A percentile compares a stretch with the other conserved stretches of the same genome.
Evolutionary conservation across 1,284 basidiomycete species (phyloP).

Genomic region (Cryptococcus sp.): DNA sequence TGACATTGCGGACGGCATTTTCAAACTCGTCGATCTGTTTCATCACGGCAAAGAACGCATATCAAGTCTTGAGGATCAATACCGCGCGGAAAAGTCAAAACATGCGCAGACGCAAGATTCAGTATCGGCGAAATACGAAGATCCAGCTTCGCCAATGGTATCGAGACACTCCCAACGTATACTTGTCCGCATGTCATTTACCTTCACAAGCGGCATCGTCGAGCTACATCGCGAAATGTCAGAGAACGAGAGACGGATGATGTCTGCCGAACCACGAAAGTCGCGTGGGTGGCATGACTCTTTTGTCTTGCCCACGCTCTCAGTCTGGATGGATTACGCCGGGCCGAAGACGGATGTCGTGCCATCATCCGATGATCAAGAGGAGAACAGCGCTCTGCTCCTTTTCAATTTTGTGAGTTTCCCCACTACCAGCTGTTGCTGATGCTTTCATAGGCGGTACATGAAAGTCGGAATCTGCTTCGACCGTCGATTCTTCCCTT

Average conservation of each 20-base stretch:
- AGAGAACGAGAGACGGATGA: slow-evolving; percentile 12
- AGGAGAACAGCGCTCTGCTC: slow-evolving; percentile 10
- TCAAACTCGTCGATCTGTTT: slow-evolving; percentile 81
- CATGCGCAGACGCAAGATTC: slow-evolving; percentile 19
- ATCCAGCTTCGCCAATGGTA: slow-evolving; percentile 11
- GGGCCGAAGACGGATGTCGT: slow-evolving; percentile 16
- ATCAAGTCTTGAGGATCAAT: slow-evolving; percentile 60
- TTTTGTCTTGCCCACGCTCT: slow-evolving; percentile 67
- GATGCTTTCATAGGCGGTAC: slow-evolving; percentile 63
- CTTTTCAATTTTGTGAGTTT: slow-evolving; percentile 31
- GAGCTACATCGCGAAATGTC: slow-evolving; percentile 36
- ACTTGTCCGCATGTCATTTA: slow-evolving; percentile 69
- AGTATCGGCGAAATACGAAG: slow-evolving; percentile 31
- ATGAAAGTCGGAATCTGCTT: slow-evolving; percentile 80
- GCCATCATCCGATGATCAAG: slow-evolving; percentile 10
- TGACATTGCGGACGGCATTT: slow-evolving; percentile 73
- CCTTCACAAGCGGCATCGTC: slow-evolving; percentile 70
- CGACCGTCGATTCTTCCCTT: slow-evolving; percentile 80
- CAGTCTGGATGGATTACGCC: slow-evolving; percentile 70
- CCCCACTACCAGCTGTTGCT: background rate
- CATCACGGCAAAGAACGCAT: slow-evolving; percentile 76
- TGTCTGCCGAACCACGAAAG: slow-evolving; percentile 10
- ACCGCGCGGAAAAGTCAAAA: slow-evolving; percentile 42
- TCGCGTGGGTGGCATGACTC: slow-evolving; percentile 39
- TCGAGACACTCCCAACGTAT: slow-evolving; percentile 21